Evolutionary conservation across 2,329 filamentous ascomycete species (phyloP), one percentile per base, ranked within the genome.

Genomic region (Pseudocercospora macadamiae): DNA sequence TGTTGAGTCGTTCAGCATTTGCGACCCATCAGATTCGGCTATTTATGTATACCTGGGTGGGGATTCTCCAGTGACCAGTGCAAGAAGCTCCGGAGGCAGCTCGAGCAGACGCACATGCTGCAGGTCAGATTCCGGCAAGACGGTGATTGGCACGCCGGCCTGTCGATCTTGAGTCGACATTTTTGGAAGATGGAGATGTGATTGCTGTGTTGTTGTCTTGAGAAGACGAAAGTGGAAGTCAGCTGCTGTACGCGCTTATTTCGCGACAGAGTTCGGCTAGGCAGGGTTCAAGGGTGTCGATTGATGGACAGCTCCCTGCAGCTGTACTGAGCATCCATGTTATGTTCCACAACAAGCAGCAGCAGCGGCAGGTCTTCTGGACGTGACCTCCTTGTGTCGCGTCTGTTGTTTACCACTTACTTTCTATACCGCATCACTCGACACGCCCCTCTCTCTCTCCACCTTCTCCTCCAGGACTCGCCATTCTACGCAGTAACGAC

Each of bases 41-140:
- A 37, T 12, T 44, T 45, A 55, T 37, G 42, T 51, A 54, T 73
- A n/a, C 79, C 75, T 7, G 79, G 77, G 58, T 53, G 58, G 58
- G 26, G 34, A 53, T 44, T 48, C 53, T 14, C 44, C 54, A 18
- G 80, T 76, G 30, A 88, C 69, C 42, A 85, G 70, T 32, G 81
- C 77, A 10, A 85, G 77, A 32, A 88, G 67, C 30, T 85, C 82
- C 2, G 83, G 73, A 10, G 86, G 81, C 16, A 88, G 77, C 73
- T 88, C 86, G 18, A 88, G 77, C 28, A 88, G 75, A 36, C 83
- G 80, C 69, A 86, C 82, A 19, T 77, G 77, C 65, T 84, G 78
- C 64, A 84, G 79, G 10, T 75, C 64, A 48, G 76, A 71, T 57
- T 70, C 70, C n/a, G 70, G 62, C 51, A 75, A 69, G 26, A 82